Evolutionary conservation across 2,329 filamentous ascomycete species (phyloP).

Genomic region (Sporothrix pseudoabietina): DNA sequence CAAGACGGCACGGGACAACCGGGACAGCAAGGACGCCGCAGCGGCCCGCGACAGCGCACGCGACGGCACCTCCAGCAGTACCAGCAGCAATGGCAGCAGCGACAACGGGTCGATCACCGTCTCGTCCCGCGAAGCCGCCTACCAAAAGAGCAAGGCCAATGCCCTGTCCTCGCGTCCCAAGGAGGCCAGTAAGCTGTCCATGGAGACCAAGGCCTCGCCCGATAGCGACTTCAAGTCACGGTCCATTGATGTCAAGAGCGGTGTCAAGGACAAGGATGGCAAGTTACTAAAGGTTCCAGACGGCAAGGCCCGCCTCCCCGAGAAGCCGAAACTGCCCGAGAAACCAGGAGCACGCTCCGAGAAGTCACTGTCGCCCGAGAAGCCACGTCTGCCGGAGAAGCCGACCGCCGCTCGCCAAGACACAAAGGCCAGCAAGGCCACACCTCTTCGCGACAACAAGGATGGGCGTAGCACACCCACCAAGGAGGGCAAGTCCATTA

Average conservation of each 20-base stretch:
- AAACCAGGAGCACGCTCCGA: background rate
- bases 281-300: background rate
- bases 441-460: background rate
- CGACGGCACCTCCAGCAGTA: background rate
- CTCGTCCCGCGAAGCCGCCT: slow-evolving; percentile 16
- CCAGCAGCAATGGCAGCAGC: background rate
- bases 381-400: slow-evolving; percentile 8
- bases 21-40: slow-evolving; percentile 1
- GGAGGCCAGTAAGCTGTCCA: slow-evolving; percentile 33
- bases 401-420: background rate
- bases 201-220: slow-evolving; percentile 31
- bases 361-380: background rate
- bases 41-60: background rate
- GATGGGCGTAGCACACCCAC: background rate
- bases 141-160: slow-evolving; percentile 27
- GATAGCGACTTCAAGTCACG: slow-evolving; percentile 27
- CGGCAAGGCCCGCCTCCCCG: slow-evolving; percentile 4
- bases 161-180: slow-evolving; percentile 27
- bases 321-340: slow-evolving; percentile 29
- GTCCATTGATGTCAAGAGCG: slow-evolving; percentile 26
- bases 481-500: slow-evolving; percentile 3
- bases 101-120: background rate
- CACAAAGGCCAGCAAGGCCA: background rate
- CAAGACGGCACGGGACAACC: slow-evolving; percentile 30
- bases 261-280: slow-evolving; percentile 26